Base-by-base conservation (phyloP, 805 yeast genomes). In the Candida andamanensis region DNA sequence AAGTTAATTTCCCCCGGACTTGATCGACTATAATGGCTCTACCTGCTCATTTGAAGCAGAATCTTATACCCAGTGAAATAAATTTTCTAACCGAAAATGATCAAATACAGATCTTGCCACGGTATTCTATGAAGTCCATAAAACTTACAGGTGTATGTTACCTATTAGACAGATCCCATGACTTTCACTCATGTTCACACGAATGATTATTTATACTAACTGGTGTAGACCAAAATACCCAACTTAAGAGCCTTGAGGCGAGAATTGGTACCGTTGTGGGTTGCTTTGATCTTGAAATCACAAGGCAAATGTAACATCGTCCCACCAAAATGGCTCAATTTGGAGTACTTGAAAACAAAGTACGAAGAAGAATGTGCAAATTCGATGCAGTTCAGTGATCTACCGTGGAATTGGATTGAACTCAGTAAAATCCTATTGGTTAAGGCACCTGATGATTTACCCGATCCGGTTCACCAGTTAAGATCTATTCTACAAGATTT, bases 371-470 rank as follows among this genome's bases (percentile, higher is more conserved):
- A 90, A 50, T 60, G 75, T 20, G 62, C 64, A 4, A 52, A 71
- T 34, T 68, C 76, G 1, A 69, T 69, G 20, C 61, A 72, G 37
- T 90, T 90, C 50, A 72, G 85, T 34, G 58, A 66, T 6, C 57
- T 90, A 30, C 97, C 97, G 0, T 80, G 81, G 78, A 76, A 80
- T 51, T 92, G 98, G 98, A 63, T 87, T 15, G 95, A 90, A 30
- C 50, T 82, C 1, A 74, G 90, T 4, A 84, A 81, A 44, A 67
- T 81, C 9, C 59, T 90, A 29, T 65, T 90, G 4, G 66, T 72
- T 3, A 67, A 66, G 26, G 95, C 95, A 2, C 46, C 80, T 0
- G 95, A 89, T 45, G 97, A 92, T 54, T 62, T 87, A 33, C 60
- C 66, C 10, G 90, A 82, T 39, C 80, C 86, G 1, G 70, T 83